These are phyloP conservation scores for Helichrysum umbraculigerum DNA, from an alignment of 129 eudicot species.

Conservation along the genomic window DNA sequence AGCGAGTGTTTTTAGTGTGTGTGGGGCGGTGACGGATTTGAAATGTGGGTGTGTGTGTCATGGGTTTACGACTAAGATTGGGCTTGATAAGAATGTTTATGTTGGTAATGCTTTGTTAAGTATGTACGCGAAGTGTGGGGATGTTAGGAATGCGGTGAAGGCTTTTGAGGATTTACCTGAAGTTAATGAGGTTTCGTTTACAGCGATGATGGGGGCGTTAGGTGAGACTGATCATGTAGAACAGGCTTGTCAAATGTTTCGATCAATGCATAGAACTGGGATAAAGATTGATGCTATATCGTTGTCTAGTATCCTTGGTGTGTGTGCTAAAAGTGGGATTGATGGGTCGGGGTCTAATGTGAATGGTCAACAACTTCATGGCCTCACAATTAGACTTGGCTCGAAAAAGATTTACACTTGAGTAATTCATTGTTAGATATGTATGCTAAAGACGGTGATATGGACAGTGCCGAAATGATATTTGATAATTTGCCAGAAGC, in stretches of 20 bases:
- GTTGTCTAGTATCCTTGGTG: constrained; percentile 67
- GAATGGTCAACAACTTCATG: constrained; percentile 61
- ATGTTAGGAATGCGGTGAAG: constrained; percentile 41
- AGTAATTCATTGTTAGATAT: constrained; percentile 71
- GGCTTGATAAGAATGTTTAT: constrained; percentile 59
- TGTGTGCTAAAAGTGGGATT: constrained; percentile 47
- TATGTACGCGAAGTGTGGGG: constrained; percentile 72
- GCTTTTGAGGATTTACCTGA: constrained; percentile 62
- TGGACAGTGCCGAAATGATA: constrained; percentile 64
- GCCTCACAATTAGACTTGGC: constrained; percentile 53
- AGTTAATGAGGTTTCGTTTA: constrained; percentile 78
- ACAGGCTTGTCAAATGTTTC: constrained; percentile 65
- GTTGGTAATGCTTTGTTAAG: constrained; percentile 74
- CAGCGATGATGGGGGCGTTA: constrained; percentile 73
- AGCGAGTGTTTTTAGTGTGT: constrained; percentile 81
- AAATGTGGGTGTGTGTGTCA: constrained; percentile 60
- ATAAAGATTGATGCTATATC: constrained; percentile 60
- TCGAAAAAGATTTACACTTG: constrained; percentile 57
- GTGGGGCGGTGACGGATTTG: constrained; percentile 52
- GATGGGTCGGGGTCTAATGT: constrained; percentile 16
- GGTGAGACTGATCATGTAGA: constrained; percentile 52
- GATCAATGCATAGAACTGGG: constrained; percentile 52
- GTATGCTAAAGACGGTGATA: constrained; percentile 71
- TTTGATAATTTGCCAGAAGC: constrained; percentile 43
- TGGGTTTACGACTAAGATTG: constrained; percentile 58